Evolutionary conservation across 768 basidiomycete species (phyloP), one percentile per base, ranked within the genome.

Genomic region (Panaeolus cyanescens): DNA sequence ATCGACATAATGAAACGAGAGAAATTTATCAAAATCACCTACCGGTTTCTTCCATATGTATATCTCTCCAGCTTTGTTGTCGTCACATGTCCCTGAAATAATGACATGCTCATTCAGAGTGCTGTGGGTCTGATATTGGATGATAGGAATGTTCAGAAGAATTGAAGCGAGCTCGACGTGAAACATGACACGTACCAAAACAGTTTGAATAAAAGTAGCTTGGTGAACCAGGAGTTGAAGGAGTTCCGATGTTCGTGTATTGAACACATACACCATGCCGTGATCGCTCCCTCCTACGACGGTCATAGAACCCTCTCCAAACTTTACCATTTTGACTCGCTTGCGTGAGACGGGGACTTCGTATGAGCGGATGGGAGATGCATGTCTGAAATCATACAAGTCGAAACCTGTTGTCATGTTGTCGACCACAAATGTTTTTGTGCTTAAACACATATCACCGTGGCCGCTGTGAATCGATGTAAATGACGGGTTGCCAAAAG

Each of bases 221-320:
- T 42, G 8, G 10, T 64, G 60, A 17, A 19, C 10, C 13, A 66
- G 12, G 1, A 55, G 58, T 42, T 64, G 63, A 31, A 59, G n/a
- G 15, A 22, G 39, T 33, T 56, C 56, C 1, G 59, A 34, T 7
- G 54, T 42, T 56, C 39, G 32, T 5, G 57, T 31, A 1, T 42
- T 22, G 39, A 62, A 62, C 1, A 66, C 22, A 17, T 66, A 61
- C 1, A 62, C 31, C 33, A 62, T 54, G 30, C 62, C 62, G 34
- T 63, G 62, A 22, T 63, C 57, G 30, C 65, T 66, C 5, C 65
- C 62, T 53, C 64, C 63, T 8, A 59, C 64, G 15, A 42, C 36
- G 0, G 50, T 17, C 2, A 54, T 34, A 7, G 36, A 33, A n/a
- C 32, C 37, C 37, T 65, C 62, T 0, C 31, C 53, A 34, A 65